Base-by-base conservation (phyloP, 768 basidiomycete genomes). In the Vararia minispora region DNA sequence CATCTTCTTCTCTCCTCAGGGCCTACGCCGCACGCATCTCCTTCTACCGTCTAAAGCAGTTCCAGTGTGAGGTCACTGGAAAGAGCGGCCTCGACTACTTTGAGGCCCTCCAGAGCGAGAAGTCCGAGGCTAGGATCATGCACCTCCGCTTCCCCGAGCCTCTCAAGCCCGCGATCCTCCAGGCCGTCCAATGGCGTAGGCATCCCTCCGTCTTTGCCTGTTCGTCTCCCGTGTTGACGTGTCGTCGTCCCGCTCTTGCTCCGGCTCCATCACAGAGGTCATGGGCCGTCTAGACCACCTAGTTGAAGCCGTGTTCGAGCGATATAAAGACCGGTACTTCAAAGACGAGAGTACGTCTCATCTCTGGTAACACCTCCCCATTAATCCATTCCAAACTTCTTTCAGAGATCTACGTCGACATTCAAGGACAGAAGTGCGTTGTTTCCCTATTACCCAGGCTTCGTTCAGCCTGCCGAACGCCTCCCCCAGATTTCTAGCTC, bases 11-110 rank as follows among this genome's bases (percentile, higher is more conserved):
- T 22, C 23, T 32, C 37, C 33, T 23, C 51, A 76, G 74, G 37
- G 77, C 87, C 17, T 97, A 94, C 65, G 76, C 84, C 31, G 76
- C 86, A 24, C 82, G 94, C 52, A 85, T 94, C 74, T 82, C 86
- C 43, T 98, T 95, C 68, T 95, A 95, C 66, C 74, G 79, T 39
- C 72, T 87, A 43, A 90, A 88, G 54, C 82, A 91, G 54, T 98
- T 97, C 62, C 89, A 94, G 55, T 98, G 94, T 58, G 94, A 97
- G 65, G 88, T 92, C 52, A 90, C 88, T 24, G 90, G 92, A 60
- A 94, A 90, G 65, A 83, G 86, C 48, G 79, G 81, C 39, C 71
- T 98, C 38, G 84, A 88, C 65, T 99, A 90, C 63, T 95, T 92
- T 59, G 79, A 89, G 53, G 95, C 95, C 17, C 68, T 92, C 31